Percentiles rank a stretch among this genome's conserved stretches.
Conservation (phyloP, 2,329 filamentous ascomycete genomes). For the Penicillium psychrosexuale region DNA sequence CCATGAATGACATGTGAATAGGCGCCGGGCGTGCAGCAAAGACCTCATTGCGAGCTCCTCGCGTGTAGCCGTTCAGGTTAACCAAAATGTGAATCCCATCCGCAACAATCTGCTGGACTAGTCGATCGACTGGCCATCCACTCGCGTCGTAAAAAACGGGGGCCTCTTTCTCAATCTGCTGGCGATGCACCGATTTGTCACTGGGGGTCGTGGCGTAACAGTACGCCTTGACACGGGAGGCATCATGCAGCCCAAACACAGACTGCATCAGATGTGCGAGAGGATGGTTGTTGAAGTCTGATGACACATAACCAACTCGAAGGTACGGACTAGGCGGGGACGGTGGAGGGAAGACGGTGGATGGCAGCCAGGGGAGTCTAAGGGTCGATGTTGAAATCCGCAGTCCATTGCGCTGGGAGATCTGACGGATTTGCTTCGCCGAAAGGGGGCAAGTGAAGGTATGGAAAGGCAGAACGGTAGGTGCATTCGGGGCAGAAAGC, state of each 20-base stretch:
- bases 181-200: slow-evolving; percentile 82
- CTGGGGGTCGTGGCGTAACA: slow-evolving; percentile 95
- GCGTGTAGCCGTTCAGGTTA: slow-evolving; percentile 97
- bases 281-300: slow-evolving; percentile 98
- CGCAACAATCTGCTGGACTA: slow-evolving; percentile 79
- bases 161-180: slow-evolving; percentile 89
- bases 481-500: slow-evolving; percentile 77
- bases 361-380: slow-evolving; percentile 79
- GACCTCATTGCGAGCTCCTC: slow-evolving; percentile 94
- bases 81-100: slow-evolving; percentile 93
- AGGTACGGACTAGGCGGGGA: slow-evolving; percentile 75
- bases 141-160: slow-evolving; percentile 89
- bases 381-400: slow-evolving; percentile 90
- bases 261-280: slow-evolving; percentile 98
- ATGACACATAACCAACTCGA: slow-evolving; percentile 95
- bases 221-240: slow-evolving; percentile 70
- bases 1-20: slow-evolving; percentile 99
- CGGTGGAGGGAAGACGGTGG: slow-evolving; percentile 79
- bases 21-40: slow-evolving; percentile 93
- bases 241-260: slow-evolving; percentile 87
- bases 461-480: slow-evolving; percentile 93
- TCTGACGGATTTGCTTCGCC: slow-evolving; percentile 85
- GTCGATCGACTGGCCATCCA: slow-evolving; percentile 75
- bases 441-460: slow-evolving; percentile 94
- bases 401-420: slow-evolving; percentile 90